phyloP scores from a whole-genome alignment of 2,329 filamentous ascomycete species.

The Penicillium sp. region DNA sequence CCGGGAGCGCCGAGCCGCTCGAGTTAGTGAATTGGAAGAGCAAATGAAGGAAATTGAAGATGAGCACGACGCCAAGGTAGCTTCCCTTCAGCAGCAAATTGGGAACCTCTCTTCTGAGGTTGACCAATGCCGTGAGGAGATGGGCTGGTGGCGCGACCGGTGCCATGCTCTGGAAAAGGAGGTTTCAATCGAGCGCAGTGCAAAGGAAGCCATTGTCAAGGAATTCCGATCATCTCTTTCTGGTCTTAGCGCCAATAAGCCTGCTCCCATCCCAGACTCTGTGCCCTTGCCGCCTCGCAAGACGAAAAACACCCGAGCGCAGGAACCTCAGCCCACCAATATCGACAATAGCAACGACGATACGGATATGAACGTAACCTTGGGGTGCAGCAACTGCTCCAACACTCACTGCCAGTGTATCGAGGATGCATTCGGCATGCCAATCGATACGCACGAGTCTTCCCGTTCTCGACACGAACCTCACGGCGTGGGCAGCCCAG shows the following conservation, averaged over 20 bases:
- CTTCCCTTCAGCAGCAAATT: conserved; percentile 55
- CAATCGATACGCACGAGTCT: conserved; percentile 39
- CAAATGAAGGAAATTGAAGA: conserved; percentile 49
- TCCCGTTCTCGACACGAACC: conserved; percentile 37
- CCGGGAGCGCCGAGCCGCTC: conserved; percentile 77
- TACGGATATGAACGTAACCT: conserved; percentile 38
- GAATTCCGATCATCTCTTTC: conserved; percentile 39
- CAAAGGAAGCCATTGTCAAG: conserved; percentile 44
- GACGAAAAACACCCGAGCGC: conserved; percentile 22
- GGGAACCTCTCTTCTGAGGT: conserved; percentile 60
- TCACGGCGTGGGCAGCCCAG: conserved; percentile 38
- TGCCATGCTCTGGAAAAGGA: conserved; percentile 62
- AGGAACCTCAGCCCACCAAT: conserved; percentile 16
- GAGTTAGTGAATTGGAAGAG: conserved; percentile 66
- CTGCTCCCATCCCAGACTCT: conserved; percentile 31
- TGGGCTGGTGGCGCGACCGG: conserved; percentile 48
- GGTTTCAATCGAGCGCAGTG: conserved; percentile 47
- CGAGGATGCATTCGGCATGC: conserved; percentile 52
- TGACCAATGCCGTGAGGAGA: conserved; percentile 58
- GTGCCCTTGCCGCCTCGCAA: conserved; percentile 39
- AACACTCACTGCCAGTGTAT: conserved; percentile 61
- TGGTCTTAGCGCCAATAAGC: conserved; percentile 18
- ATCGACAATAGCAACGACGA: conserved; percentile 20
- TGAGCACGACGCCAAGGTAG: conserved; percentile 43
- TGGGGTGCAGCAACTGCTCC: conserved; percentile 65